A percentile compares a stretch with the other conserved stretches of the same genome.
Conservation (phyloP, 805 yeast genomes). For the Kazachstania africana region DNA sequence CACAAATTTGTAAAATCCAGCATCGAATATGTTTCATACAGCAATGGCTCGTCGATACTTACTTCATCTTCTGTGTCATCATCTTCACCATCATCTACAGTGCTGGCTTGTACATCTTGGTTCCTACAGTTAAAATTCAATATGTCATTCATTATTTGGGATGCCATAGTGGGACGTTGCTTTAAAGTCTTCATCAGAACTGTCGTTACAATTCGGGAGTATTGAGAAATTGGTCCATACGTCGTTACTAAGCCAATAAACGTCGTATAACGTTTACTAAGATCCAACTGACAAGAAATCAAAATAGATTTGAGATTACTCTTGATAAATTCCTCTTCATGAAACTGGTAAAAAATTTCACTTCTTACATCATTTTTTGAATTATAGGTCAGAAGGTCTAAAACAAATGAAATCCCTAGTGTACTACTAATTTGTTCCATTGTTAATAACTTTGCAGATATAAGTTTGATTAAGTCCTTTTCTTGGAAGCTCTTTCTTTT, state of each 20-base stretch:
- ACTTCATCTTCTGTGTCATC: slow-evolving; percentile 2
- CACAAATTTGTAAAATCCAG: slow-evolving; percentile 24
- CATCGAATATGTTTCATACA: slow-evolving; percentile 6
- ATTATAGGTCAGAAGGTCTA: slow-evolving; percentile 6
- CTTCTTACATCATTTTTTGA: slow-evolving; percentile 1
- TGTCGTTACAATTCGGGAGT: slow-evolving; percentile 5
- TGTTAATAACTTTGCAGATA: slow-evolving; percentile 19
- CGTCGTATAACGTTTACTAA: slow-evolving; percentile 6
- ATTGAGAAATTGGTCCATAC: slow-evolving; percentile 13
- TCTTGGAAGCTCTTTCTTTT: slow-evolving; percentile 19
- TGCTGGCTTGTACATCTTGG: not conserved
- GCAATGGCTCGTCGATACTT: slow-evolving; percentile 5
- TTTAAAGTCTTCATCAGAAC: slow-evolving; percentile 8
- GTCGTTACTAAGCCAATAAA: slow-evolving; percentile 12
- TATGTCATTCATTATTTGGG: slow-evolving; percentile 6
- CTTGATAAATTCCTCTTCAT: slow-evolving; percentile 14
- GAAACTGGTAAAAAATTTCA: slow-evolving; percentile 13
- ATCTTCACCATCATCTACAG: not conserved
- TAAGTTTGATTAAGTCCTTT: slow-evolving; percentile 13
- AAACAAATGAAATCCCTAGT: slow-evolving; percentile 10
- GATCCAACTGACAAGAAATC: slow-evolving; percentile 5
- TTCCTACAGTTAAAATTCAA: slow-evolving; percentile 8
- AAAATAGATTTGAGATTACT: slow-evolving; percentile 13
- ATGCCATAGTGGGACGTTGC: slow-evolving; percentile 1
- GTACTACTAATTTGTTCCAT: slow-evolving; percentile 18